Conservation (phyloP, 2,329 filamentous ascomycete genomes). For the Microdochium nivale region DNA sequence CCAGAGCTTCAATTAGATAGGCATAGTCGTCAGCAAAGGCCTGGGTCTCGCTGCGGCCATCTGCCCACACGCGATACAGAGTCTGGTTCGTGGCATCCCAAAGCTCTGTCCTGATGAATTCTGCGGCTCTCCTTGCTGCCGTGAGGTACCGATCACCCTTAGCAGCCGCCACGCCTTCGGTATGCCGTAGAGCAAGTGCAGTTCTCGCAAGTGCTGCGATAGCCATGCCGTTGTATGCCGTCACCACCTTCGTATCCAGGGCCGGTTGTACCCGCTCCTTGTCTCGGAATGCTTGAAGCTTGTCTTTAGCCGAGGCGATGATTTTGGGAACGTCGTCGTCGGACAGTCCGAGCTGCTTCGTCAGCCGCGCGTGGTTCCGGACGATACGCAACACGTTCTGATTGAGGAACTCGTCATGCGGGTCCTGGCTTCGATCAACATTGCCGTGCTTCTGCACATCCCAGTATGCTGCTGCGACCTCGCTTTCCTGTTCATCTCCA, state of each 20-base stretch:
- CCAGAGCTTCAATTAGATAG: constrained; percentile 72
- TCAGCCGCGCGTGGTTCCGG: constrained; percentile 59
- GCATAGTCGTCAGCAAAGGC: constrained; percentile 95
- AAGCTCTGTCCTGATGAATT: constrained; percentile 64
- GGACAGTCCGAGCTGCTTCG: constrained; percentile 64
- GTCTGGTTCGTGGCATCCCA: constrained; percentile 56
- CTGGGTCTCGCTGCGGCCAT: constrained; percentile 53
- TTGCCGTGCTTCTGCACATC: constrained; percentile 80
- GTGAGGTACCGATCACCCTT: constrained; percentile 52
- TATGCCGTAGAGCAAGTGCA: constrained; percentile 54
- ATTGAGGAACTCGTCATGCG: constrained; percentile 88
- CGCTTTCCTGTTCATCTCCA: constrained; percentile 52
- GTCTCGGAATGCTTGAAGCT: constrained; percentile 64
- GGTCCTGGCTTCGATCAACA: constrained; percentile 71
- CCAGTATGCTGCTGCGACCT: constrained; percentile 76
- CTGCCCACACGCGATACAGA: constrained; percentile 67
- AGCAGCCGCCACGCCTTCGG: constrained; percentile 43
- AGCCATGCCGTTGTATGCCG: constrained; percentile 81
- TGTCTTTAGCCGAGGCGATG: constrained; percentile 57
- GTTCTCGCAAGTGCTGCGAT: constrained; percentile 75
- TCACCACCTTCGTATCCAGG: constrained; percentile 81
- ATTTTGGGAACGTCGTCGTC: constrained; percentile 60
- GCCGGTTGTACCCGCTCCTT: constrained; percentile 67
- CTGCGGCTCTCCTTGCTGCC: constrained; percentile 59
- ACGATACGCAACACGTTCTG: constrained; percentile 79